Evolutionary conservation across 345 rosid genomes (phyloP), one percentile per base, ranked within the genome.

Genomic region (Eucalyptus curtisii): DNA sequence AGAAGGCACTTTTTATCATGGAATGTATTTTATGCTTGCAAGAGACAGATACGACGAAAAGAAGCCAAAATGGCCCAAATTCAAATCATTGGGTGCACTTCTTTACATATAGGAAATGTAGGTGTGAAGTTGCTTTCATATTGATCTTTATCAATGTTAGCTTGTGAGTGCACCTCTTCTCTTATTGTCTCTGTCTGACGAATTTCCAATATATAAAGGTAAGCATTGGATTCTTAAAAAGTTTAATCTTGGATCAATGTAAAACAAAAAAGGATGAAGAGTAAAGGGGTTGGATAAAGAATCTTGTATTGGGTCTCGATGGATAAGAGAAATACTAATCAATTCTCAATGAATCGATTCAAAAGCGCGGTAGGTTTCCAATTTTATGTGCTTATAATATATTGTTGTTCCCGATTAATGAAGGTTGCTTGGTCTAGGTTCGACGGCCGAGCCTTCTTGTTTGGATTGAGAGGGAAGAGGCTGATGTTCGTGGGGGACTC

Each of bases 401-500:
- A 9, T 17, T 16, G n/a, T 10, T 24, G 57, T 53, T 30, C 25
- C 42, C 20, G 7, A 13, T 22, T 68, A 22, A 40, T 87, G 31
- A n/a, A 1, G 4, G 7, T 57, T n/a, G 40, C 30, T 79, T 42
- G 40, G 16, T 27, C 11, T 87, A 93, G 96, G 86, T 94, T 94
- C 88, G 85, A 88, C 68, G 93, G 94, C 2, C 40, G 25, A 55
- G 89, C 87, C 80, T 90, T 94, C 68, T 86, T 94, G 88, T 55
- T 27, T 86, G 91, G 88, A 87, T 37, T 86, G 86, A 89, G 57
- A 68, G 93, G 94, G 81, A 94, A 93, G 92, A 92, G 87, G 86
- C 88, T 94, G 33, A 53, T 94, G 91, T 94, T 94, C 71, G 93
- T 94, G 15, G 95, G 95, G 9, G 95, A 93, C 64, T 94, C 96